Conservation (phyloP, 2,329 filamentous ascomycete species). For the Aspergillus aculeatinus region DNA sequence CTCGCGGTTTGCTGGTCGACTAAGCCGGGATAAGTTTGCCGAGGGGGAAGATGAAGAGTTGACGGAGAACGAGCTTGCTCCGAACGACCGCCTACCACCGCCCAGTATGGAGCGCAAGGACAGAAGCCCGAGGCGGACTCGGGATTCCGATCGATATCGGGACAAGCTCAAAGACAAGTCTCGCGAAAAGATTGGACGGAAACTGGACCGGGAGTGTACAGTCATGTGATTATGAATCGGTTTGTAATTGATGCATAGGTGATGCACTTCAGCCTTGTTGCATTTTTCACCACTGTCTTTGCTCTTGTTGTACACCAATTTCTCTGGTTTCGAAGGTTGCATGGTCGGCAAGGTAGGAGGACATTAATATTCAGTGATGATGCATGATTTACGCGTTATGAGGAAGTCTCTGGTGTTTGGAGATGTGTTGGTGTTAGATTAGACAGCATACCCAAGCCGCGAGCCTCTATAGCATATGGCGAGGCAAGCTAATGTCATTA, state of each 20-base stretch:
- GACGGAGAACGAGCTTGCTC: constrained; percentile 22
- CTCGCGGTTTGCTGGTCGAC: constrained; percentile 34
- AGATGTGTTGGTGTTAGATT: not conserved
- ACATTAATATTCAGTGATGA: constrained; percentile 12
- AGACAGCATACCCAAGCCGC: not conserved
- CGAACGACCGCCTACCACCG: constrained; percentile 17
- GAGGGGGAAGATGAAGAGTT: constrained; percentile 31
- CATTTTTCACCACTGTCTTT: not conserved
- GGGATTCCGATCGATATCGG: constrained; percentile 23
- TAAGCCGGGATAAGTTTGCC: constrained; percentile 32
- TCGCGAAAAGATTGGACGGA: constrained; percentile 36
- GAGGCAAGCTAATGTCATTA: not conserved
- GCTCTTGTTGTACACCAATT: not conserved
- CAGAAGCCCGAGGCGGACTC: constrained; percentile 23
- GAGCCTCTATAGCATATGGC: not conserved
- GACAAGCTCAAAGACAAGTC: constrained; percentile 35
- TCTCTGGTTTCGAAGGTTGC: not conserved
- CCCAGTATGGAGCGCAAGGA: constrained; percentile 24
- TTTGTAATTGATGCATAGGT: not conserved
- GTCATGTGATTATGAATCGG: constrained; percentile 36
- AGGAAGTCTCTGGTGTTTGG: not conserved
- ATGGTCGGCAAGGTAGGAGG: not conserved
- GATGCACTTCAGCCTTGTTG: not conserved
- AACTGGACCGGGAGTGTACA: constrained; percentile 45
- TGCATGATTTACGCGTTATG: constrained; percentile 7